These are phyloP conservation scores for Penicillium canescens DNA, from an alignment of 495 filamentous ascomycete genomes.

Conservation along the genomic window DNA sequence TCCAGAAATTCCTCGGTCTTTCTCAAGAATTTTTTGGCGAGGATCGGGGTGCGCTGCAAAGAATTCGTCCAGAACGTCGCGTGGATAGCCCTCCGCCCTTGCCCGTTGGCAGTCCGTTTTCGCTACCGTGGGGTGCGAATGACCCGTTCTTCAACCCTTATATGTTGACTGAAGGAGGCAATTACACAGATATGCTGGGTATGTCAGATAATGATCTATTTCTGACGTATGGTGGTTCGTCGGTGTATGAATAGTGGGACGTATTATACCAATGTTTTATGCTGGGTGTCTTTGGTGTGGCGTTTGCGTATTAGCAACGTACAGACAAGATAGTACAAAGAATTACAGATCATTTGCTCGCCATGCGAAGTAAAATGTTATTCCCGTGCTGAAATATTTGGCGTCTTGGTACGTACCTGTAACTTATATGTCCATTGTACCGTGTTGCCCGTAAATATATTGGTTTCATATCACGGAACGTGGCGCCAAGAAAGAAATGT, in stretches of 20 bases:
- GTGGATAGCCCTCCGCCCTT: background rate
- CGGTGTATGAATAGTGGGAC: background rate
- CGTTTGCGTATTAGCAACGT: background rate
- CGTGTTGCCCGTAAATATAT: too few species aligned
- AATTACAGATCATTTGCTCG: background rate
- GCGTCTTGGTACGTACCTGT: conserved; percentile 2
- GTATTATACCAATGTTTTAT: background rate
- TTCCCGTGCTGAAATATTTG: background rate
- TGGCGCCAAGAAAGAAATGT: too few species aligned
- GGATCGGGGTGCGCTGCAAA: background rate
- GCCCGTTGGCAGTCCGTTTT: background rate
- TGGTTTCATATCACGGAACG: too few species aligned
- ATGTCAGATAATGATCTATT: background rate
- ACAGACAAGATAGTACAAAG: background rate
- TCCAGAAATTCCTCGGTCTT: conserved; percentile 14
- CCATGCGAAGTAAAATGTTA: background rate
- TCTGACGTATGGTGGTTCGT: background rate
- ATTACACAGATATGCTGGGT: background rate
- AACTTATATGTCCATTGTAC: background rate
- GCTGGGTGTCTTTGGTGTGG: background rate
- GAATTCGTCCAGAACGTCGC: background rate
- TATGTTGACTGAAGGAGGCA: background rate
- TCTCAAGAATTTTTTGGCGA: conserved; percentile 7
- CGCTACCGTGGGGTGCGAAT: background rate
- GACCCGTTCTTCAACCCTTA: background rate